These are phyloP conservation scores for Starmerella riodocensis DNA, from an alignment of 805 yeast species.

Conservation along the genomic window DNA sequence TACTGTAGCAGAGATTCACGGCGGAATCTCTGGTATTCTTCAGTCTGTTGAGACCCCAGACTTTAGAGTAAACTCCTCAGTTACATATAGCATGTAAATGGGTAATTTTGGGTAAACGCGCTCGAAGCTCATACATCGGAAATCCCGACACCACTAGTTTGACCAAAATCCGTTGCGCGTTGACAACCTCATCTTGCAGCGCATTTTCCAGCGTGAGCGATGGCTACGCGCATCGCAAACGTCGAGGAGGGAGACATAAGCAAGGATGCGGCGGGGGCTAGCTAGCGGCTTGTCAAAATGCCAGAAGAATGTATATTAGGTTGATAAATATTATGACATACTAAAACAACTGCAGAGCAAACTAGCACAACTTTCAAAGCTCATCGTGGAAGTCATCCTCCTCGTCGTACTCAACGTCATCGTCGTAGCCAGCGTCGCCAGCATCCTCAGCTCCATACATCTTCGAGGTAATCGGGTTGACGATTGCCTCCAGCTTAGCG, in stretches of 20 bases:
- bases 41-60: neutral
- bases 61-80: neutral
- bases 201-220: too few species aligned
- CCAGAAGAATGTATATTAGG: neutral
- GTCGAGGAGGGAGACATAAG: too few species aligned
- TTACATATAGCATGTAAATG: too few species aligned
- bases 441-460: conserved; percentile 49
- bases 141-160: too few species aligned
- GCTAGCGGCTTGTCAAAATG: too few species aligned
- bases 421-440: conserved; percentile 43
- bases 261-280: too few species aligned
- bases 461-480: conserved; percentile 87
- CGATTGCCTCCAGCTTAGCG: conserved; percentile 64
- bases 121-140: too few species aligned
- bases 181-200: too few species aligned
- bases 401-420: conserved; percentile 28
- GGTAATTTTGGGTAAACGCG: too few species aligned
- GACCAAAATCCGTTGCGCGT: too few species aligned
- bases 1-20: neutral
- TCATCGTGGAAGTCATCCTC: conserved; percentile 21
- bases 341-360: too few species aligned
- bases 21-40: neutral
- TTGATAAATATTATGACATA: neutral
- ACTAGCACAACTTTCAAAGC: conserved; percentile 8
- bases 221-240: too few species aligned